phyloP scores from a whole-genome alignment of 2,329 filamentous ascomycete genomes.

The Exophiala spinifera region DNA sequence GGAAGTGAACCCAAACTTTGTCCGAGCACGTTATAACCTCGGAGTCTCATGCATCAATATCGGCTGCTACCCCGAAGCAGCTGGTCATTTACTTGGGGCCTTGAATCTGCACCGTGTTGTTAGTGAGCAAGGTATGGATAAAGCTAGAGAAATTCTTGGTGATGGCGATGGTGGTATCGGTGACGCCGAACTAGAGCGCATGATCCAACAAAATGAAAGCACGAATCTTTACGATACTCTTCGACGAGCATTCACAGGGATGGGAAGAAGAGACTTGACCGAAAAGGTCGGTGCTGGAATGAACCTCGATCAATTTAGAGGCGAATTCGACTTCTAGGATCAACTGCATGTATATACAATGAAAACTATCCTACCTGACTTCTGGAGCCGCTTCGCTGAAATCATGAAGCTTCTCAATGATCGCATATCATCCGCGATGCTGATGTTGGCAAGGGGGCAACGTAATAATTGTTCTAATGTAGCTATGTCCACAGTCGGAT shows the following conservation, averaged over 20 bases:
- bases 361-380: background rate
- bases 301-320: constrained; percentile 83
- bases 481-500: no score
- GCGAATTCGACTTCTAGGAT: constrained; percentile 78
- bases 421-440: no score
- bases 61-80: constrained; percentile 88
- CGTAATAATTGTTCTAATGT: no score
- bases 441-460: no score
- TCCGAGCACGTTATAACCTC: constrained; percentile 92
- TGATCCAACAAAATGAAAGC: constrained; percentile 93
- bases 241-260: constrained; percentile 90
- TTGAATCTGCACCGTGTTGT: constrained; percentile 94
- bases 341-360: background rate
- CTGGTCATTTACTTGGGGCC: constrained; percentile 85
- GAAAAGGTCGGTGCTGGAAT: constrained; percentile 86
- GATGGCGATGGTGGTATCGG: constrained; percentile 53
- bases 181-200: constrained; percentile 76
- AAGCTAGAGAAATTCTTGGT: constrained; percentile 74
- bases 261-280: constrained; percentile 82
- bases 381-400: no score
- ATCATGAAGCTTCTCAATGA: no score
- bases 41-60: constrained; percentile 98
- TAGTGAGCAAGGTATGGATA: constrained; percentile 77
- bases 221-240: constrained; percentile 96
- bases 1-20: constrained; percentile 88